phyloP scores from a whole-genome alignment of 371 early-diverging fungal genomes.

The Mucor saturninus region DNA sequence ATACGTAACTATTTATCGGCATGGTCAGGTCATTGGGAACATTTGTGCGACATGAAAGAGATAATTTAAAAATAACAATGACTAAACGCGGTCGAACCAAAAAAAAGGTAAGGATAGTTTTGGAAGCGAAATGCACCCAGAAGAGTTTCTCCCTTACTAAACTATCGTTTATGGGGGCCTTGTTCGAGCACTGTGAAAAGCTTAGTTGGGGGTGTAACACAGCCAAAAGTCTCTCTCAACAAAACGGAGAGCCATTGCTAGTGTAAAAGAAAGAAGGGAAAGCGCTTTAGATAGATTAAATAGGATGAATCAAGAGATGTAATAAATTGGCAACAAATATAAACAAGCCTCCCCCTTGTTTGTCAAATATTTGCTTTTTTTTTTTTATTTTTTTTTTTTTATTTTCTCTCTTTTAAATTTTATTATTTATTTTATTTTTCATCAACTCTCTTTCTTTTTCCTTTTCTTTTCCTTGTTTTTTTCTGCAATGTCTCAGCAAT shows the following conservation, averaged over 20 bases:
- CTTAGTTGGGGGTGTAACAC: too few relatives aligned
- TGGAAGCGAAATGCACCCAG: background rate
- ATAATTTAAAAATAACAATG: background rate
- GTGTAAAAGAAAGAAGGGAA: slow-evolving; percentile 12
- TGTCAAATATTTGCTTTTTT: slow-evolving; percentile 21
- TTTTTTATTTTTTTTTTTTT: slow-evolving; percentile 1
- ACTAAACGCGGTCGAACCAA: background rate
- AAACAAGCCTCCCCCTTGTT: slow-evolving; percentile 16
- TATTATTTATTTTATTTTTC: background rate
- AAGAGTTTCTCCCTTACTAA: background rate
- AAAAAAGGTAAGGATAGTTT: background rate
- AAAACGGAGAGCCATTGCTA: slow-evolving; percentile 12
- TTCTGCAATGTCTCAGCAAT: background rate
- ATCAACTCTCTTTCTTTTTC: background rate
- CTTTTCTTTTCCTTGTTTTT: background rate
- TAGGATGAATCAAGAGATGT: slow-evolving; percentile 21
- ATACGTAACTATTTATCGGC: slow-evolving; percentile 11
- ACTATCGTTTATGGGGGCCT: background rate
- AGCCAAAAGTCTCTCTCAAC: too few relatives aligned
- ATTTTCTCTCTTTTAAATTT: slow-evolving; percentile 4
- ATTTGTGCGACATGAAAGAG: slow-evolving; percentile 1
- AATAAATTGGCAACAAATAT: slow-evolving; percentile 13
- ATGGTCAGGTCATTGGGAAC: slow-evolving; percentile 20
- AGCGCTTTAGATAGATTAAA: slow-evolving; percentile 9
- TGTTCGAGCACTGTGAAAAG: too few relatives aligned